Evolutionary conservation across 2,329 filamentous ascomycete species (phyloP).

Genomic region (Aspergillus fischeri): DNA sequence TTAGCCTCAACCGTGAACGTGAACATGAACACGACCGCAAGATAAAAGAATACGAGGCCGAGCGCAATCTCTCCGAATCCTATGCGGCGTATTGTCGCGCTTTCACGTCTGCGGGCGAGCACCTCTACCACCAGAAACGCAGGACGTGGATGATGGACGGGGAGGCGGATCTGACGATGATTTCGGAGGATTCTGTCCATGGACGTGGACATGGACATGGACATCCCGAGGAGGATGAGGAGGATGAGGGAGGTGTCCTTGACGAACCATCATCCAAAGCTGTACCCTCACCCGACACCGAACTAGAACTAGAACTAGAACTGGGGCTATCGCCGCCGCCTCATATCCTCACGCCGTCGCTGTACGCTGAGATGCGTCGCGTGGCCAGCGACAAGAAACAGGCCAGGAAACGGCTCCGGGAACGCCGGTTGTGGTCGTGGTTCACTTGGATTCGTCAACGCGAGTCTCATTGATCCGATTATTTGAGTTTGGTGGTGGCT

Average conservation of each 20-base stretch:
- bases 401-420: background rate
- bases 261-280: too few species aligned
- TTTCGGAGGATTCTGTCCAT: too few species aligned
- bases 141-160: background rate
- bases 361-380: background rate
- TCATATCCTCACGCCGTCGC: conserved; percentile 1
- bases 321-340: background rate
- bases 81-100: conserved; percentile 14
- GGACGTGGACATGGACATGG: too few species aligned
- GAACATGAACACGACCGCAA: background rate
- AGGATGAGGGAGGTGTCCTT: too few species aligned
- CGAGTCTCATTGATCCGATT: background rate
- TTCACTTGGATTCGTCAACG: background rate
- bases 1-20: background rate
- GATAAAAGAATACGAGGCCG: too few species aligned
- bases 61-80: background rate
- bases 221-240: too few species aligned
- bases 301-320: too few species aligned
- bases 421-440: background rate
- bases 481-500: background rate
- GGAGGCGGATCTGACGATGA: background rate
- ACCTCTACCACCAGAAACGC: background rate
- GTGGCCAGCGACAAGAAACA: background rate
- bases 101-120: conserved; percentile 6
- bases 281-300: too few species aligned